A percentile compares a stretch with the other conserved stretches of the same genome.
phyloP scores from a whole-genome alignment of 257 asterid species.

The Primulina huaijiensis region DNA sequence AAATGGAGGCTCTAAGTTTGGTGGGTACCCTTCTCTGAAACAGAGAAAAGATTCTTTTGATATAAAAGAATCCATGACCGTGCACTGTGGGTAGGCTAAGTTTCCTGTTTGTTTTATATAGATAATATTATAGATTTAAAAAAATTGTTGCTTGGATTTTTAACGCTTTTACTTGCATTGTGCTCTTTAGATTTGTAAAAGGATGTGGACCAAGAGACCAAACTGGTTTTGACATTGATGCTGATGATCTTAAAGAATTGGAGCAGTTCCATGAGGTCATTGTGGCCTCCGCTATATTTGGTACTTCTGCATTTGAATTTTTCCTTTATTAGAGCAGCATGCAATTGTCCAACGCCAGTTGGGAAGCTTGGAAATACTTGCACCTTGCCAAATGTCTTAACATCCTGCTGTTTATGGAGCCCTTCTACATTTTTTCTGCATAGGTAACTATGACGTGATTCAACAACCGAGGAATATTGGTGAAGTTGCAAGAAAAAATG shows the following conservation, averaged over 20 bases:
- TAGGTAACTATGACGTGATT: conserved; percentile 87
- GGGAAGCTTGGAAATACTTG: conserved; percentile 25
- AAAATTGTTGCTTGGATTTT: conserved; percentile 4
- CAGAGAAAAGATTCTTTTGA: conserved; percentile 69
- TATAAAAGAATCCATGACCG: conserved; percentile 74
- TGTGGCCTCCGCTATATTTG: conserved; percentile 98
- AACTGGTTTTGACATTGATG: conserved; percentile 86
- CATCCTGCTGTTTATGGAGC: conserved; percentile 7
- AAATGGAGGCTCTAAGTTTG: conserved; percentile 86
- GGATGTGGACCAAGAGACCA: conserved; percentile 84
- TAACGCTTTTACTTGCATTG: conserved; percentile 20
- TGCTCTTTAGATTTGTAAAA: conserved; percentile 64
- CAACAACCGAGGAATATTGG: conserved; percentile 79
- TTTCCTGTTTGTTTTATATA: conserved; percentile 15
- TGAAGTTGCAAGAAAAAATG: conserved; percentile 46
- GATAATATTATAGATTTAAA: not conserved
- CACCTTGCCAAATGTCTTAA: conserved; percentile 8
- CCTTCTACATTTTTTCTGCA: conserved; percentile 18
- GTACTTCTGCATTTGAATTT: conserved; percentile 40
- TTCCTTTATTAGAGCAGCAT: conserved; percentile 23
- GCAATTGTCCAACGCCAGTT: conserved; percentile 13
- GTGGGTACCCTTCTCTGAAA: conserved; percentile 87
- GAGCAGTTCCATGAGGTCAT: conserved; percentile 72
- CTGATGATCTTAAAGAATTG: conserved; percentile 65
- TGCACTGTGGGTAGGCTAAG: conserved; percentile 89